phyloP scores from a whole-genome alignment of 257 asterid species.

The Plantago major region DNA sequence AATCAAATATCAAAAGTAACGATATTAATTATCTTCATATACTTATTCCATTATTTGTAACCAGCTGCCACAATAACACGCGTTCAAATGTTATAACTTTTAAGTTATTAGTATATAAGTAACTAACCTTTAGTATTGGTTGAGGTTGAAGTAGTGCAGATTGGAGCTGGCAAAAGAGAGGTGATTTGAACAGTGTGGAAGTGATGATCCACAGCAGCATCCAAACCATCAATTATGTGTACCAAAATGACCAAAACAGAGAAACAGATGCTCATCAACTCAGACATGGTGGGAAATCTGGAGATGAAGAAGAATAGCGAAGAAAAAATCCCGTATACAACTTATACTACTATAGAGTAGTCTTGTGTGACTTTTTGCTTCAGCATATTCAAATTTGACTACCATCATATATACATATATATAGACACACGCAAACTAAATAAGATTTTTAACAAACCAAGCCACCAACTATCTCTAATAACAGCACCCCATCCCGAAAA shows the following conservation, averaged over 20 bases:
- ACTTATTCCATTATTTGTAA: no score
- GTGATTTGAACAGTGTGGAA: slow-evolving; percentile 28
- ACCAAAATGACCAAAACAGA: slow-evolving; percentile 10
- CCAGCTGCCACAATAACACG: no score
- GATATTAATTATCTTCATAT: no score
- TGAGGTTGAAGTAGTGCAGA: slow-evolving; percentile 39
- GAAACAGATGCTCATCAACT: neutral
- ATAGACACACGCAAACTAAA: slow-evolving; percentile 1
- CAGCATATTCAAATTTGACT: neutral
- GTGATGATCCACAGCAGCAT: slow-evolving; percentile 7
- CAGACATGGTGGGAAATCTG: neutral
- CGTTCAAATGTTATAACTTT: no score
- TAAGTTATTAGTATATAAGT: no score
- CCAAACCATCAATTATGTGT: slow-evolving; percentile 8
- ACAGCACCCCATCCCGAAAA: no score
- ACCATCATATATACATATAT: neutral
- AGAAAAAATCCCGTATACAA: neutral
- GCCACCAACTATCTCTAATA: neutral
- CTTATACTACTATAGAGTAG: no score
- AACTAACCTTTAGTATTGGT: slow-evolving; percentile 25
- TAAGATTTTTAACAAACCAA: neutral
- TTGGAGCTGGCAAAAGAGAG: slow-evolving; percentile 39
- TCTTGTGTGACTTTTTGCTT: neutral
- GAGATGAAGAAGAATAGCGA: slow-evolving; percentile 7
- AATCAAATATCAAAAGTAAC: no score